Evolutionary conservation across 2,329 filamentous ascomycete genomes (phyloP).

Genomic region (Aspergillus sp.): DNA sequence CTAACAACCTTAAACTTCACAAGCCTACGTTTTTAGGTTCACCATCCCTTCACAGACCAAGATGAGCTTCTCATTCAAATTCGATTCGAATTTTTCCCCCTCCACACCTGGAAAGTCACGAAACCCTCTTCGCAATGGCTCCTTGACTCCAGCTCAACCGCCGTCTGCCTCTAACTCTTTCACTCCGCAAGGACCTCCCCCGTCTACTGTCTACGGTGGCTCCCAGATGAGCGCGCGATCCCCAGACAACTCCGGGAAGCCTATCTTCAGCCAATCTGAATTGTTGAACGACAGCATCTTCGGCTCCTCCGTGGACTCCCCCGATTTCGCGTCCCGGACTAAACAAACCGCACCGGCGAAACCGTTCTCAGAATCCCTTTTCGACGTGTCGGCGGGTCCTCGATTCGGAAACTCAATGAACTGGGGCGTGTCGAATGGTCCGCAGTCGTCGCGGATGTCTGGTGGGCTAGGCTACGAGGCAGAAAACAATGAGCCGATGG

Average conservation of each 20-base stretch:
- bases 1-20: conserved; percentile 2
- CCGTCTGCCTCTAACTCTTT: conserved; percentile 55
- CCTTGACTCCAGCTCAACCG: conserved; percentile 60
- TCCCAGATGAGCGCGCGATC: conserved; percentile 46
- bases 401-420: conserved; percentile 26
- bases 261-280: conserved; percentile 38
- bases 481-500: conserved; percentile 40
- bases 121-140: conserved; percentile 44
- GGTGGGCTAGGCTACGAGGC: conserved; percentile 32
- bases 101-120: conserved; percentile 41
- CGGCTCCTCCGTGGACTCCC: conserved; percentile 37
- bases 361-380: conserved; percentile 28
- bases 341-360: conserved; percentile 25
- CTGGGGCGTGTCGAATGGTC: conserved; percentile 26
- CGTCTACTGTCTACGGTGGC: conserved; percentile 52
- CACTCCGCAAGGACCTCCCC: conserved; percentile 56
- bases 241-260: conserved; percentile 33
- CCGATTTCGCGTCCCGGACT: conserved; percentile 30
- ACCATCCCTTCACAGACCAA: conserved; percentile 10
- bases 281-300: conserved; percentile 40
- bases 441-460: conserved; percentile 27
- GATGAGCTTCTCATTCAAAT: conserved; percentile 39
- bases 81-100: conserved; percentile 34
- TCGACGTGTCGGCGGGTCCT: conserved; percentile 28
- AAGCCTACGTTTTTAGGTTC: background rate